phyloP scores from a whole-genome alignment of 805 yeast species.

The Zygotorulaspora chibaensis region DNA sequence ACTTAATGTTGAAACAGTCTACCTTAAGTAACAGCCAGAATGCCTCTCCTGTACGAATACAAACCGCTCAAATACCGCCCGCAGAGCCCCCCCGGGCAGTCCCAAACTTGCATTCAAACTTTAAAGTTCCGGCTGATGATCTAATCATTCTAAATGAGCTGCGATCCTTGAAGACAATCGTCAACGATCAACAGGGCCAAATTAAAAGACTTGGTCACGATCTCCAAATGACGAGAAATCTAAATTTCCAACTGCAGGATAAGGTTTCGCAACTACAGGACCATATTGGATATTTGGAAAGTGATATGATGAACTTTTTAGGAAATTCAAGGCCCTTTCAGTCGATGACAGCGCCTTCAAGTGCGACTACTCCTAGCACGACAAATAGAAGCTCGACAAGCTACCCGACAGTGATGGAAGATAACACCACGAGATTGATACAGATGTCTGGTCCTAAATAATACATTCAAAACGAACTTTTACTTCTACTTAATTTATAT shows the following conservation, averaged over 20 bases:
- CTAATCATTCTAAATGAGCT: constrained; percentile 15
- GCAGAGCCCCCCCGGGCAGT: neutral
- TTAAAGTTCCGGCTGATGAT: constrained; percentile 5
- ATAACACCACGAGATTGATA: constrained; percentile 19
- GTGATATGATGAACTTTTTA: constrained; percentile 3
- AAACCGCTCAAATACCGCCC: neutral
- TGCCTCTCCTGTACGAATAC: neutral
- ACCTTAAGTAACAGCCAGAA: constrained; percentile 3
- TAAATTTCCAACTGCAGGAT: constrained; percentile 15
- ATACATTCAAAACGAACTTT: neutral
- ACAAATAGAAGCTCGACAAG: constrained; percentile 6
- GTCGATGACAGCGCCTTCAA: constrained; percentile 5
- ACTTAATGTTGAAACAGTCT: constrained; percentile 19
- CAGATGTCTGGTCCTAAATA: constrained; percentile 16
- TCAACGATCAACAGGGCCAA: constrained; percentile 23
- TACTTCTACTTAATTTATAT: neutral
- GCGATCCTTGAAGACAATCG: constrained; percentile 15
- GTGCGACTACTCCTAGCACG: constrained; percentile 3
- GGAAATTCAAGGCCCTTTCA: constrained; percentile 3
- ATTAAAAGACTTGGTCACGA: constrained; percentile 18
- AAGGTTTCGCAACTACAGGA: constrained; percentile 17
- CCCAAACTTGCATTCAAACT: neutral
- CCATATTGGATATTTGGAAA: constrained; percentile 13
- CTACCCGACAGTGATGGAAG: constrained; percentile 14
- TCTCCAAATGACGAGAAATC: constrained; percentile 14